Conservation (phyloP, 2,329 filamentous ascomycete species). For the Cordyceps tenuipes region DNA sequence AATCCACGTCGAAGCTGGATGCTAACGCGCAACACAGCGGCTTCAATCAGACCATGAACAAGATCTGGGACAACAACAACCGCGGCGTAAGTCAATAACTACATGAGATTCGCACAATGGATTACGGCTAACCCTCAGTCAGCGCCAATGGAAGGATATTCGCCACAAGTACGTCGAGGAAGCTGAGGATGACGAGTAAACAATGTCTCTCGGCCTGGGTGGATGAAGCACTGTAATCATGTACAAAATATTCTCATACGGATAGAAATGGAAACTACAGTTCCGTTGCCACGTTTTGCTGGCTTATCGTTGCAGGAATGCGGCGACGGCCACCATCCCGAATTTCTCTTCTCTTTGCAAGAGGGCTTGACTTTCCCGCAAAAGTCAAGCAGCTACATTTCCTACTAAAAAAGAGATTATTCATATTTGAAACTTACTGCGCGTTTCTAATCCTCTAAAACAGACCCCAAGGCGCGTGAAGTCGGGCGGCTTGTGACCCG, state of each 20-base stretch:
- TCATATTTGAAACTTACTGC: too few relatives aligned
- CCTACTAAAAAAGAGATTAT: too few relatives aligned
- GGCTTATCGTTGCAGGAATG: background rate
- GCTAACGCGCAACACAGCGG: conserved; percentile 47
- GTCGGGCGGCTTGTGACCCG: background rate
- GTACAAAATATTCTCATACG: conserved; percentile 12
- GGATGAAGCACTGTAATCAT: conserved; percentile 16
- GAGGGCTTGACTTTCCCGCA: too few relatives aligned
- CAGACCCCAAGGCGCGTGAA: background rate
- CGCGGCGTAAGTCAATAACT: conserved; percentile 62
- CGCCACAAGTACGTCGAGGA: conserved; percentile 75
- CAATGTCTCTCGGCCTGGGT: conserved; percentile 15
- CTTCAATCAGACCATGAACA: conserved; percentile 76
- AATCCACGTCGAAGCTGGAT: conserved; percentile 14
- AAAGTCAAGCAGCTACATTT: too few relatives aligned
- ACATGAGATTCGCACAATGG: background rate
- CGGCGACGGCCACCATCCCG: background rate
- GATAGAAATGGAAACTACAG: conserved; percentile 9
- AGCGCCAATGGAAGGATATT: conserved; percentile 99
- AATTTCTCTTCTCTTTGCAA: too few relatives aligned
- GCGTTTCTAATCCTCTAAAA: too few relatives aligned
- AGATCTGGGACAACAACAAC: conserved; percentile 86
- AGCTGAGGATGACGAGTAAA: conserved; percentile 56
- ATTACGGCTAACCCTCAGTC: conserved; percentile 20
- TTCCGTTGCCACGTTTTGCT: background rate